Base-by-base conservation (phyloP, 345 rosid genomes). In the Salix exigua region DNA sequence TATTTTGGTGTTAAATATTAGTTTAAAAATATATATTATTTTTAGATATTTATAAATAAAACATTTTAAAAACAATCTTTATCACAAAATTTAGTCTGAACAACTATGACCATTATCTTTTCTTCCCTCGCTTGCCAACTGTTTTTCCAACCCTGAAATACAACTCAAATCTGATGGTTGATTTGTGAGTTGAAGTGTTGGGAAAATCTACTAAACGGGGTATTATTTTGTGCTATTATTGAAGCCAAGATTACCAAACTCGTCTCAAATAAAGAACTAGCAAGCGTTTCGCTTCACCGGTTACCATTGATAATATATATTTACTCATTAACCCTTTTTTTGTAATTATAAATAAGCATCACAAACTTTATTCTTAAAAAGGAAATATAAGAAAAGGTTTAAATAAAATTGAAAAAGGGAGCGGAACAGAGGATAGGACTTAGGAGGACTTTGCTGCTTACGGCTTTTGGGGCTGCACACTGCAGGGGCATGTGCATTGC, bases 401-500 rank as follows among this genome's bases (percentile, higher is more conserved):
- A 66, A 2, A 31, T 12, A 65, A 2, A 12, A 28, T 9, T 4
- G 11, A 12, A 28, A 38, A 40, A n/a, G 4, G 5, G 3, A 5
- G 1, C 1, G 48, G 53, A 2, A 28, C 18, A 46, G 53, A 30
- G 60, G 71, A 72, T 23, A 4, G n/a, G n/a, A n/a, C n/a, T n/a
- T n/a, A n/a, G 37, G 37, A 30, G 72, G 73, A 71, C 19, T 50
- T 63, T 58, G 67, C 23, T 50, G 6, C 1, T 2, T 4, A 18
- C 2, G 75, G n/a, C 37, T 55, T 38, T 30, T 5, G 64, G 74
- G 60, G 67, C 8, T 44, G 61, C 28, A 61, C 73, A 23, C 9
- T 64, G 74, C 64, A 75, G n/a, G 17, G 48, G 77, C 81, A 78
- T 70, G 82, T 78, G 78, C 71, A 14, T 30, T 33, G 40, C 75